Conservation (phyloP, 2,329 filamentous ascomycete species). For the Exserohilum rostratum region DNA sequence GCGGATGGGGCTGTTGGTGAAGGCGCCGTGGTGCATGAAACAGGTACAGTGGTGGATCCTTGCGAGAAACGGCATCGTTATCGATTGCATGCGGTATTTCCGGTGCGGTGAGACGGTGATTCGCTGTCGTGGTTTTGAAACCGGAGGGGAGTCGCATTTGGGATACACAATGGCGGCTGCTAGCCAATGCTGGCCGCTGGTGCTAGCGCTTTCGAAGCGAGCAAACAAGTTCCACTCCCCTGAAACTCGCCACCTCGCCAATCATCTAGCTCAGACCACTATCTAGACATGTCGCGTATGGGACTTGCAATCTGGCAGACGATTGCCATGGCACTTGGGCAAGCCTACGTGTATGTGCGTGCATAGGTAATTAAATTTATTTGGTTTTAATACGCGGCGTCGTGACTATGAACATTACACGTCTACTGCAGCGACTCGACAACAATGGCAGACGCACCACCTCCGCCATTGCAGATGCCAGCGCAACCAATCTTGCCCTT, state of each 20-base stretch:
- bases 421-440: conserved; percentile 66
- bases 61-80: conserved; percentile 14
- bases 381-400: conserved; percentile 11
- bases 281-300: no score
- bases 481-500: conserved; percentile 92
- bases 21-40: conserved; percentile 31
- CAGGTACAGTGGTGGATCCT: conserved; percentile 23
- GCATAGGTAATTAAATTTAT: conserved; percentile 6
- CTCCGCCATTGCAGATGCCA: conserved; percentile 97
- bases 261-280: no score
- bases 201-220: conserved; percentile 18
- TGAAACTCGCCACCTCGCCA: conserved; percentile 17
- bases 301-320: no score
- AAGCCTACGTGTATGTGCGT: not conserved
- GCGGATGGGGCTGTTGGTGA: conserved; percentile 24
- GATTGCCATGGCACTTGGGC: no score
- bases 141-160: conserved; percentile 17
- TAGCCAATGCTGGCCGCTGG: conserved; percentile 13
- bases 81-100: conserved; percentile 12
- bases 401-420: not conserved
- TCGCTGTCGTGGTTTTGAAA: conserved; percentile 25
- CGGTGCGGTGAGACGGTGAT: conserved; percentile 7
- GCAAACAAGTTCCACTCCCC: conserved; percentile 6
- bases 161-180: conserved; percentile 15
- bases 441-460: conserved; percentile 91